phyloP scores from a whole-genome alignment of 805 yeast genomes.

The Kodamaea hsintzibuensis region DNA sequence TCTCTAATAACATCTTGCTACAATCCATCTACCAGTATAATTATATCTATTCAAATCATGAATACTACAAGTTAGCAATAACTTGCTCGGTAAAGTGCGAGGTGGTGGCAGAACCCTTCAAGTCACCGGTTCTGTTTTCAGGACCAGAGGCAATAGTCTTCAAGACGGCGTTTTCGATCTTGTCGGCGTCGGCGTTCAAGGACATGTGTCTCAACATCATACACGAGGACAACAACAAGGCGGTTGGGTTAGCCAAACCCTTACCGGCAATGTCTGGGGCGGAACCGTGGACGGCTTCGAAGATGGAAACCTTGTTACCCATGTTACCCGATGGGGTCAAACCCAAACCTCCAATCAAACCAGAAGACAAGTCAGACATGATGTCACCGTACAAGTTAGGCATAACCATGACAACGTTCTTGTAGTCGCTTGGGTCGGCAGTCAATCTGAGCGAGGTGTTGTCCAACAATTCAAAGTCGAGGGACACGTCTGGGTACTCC shows the following conservation, averaged over 20 bases:
- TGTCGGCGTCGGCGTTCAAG: constrained; percentile 75
- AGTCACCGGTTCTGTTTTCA: constrained; percentile 94
- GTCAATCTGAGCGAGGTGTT: constrained; percentile 92
- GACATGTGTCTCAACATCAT: constrained; percentile 99
- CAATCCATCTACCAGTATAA: not conserved
- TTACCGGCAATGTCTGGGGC: constrained; percentile 99
- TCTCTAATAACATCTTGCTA: not conserved
- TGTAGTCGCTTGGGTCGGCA: constrained; percentile 83
- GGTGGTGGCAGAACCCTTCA: constrained; percentile 91
- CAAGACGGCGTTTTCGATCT: constrained; percentile 84
- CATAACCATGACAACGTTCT: constrained; percentile 93
- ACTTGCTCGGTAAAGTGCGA: constrained; percentile 89
- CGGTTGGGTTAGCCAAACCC: constrained; percentile 99
- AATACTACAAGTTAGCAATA: constrained; percentile 64
- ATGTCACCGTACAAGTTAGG: constrained; percentile 99
- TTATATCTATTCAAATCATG: constrained; percentile 10
- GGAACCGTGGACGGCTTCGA: constrained; percentile 99
- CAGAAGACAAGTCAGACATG: constrained; percentile 96
- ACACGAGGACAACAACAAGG: constrained; percentile 89
- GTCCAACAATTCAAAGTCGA: constrained; percentile 88
- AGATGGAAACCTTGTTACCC: constrained; percentile 97
- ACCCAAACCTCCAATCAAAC: constrained; percentile 98
- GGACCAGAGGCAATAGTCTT: constrained; percentile 93
- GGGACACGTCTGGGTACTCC: constrained; percentile 87
- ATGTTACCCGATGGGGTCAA: constrained; percentile 98